Evolutionary conservation across 805 yeast genomes (phyloP).

Genomic region (Yamadazyma sp.): DNA sequence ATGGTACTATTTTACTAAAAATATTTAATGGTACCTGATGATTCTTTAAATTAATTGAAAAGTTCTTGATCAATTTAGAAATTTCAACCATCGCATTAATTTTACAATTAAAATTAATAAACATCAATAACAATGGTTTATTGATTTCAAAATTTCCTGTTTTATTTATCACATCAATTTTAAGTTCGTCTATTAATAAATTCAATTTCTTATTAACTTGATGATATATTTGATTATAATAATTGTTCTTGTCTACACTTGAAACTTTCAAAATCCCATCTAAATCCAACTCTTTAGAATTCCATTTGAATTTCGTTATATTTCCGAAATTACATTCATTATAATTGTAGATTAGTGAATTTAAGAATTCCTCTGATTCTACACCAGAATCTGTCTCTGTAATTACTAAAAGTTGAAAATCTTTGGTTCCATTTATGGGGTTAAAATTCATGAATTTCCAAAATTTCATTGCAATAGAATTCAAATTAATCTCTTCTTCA

Average conservation of each 20-base stretch:
- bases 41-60: slow-evolving; percentile 34
- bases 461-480: slow-evolving; percentile 42
- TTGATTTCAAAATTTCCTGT: slow-evolving; percentile 41
- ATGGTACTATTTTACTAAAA: slow-evolving; percentile 36
- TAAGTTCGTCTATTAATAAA: slow-evolving; percentile 34
- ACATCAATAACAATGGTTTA: slow-evolving; percentile 49
- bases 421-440: slow-evolving; percentile 49
- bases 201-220: slow-evolving; percentile 27
- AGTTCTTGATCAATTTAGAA: slow-evolving; percentile 45
- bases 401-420: slow-evolving; percentile 51
- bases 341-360: slow-evolving; percentile 42
- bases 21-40: slow-evolving; percentile 39
- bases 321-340: slow-evolving; percentile 48
- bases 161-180: slow-evolving; percentile 37
- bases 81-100: slow-evolving; percentile 46
- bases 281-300: slow-evolving; percentile 24
- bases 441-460: slow-evolving; percentile 60
- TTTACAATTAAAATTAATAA: slow-evolving; percentile 43
- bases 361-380: slow-evolving; percentile 34
- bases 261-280: slow-evolving; percentile 27
- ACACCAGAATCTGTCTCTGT: slow-evolving; percentile 22
- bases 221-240: slow-evolving; percentile 27
- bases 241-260: slow-evolving; percentile 12
- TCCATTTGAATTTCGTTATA: slow-evolving; percentile 29
- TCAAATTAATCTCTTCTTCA: slow-evolving; percentile 42